Percentiles rank a stretch among this genome's conserved stretches.
Conservation (phyloP, 2,329 filamentous ascomycete genomes). For the Trichoderma pleuroti region DNA sequence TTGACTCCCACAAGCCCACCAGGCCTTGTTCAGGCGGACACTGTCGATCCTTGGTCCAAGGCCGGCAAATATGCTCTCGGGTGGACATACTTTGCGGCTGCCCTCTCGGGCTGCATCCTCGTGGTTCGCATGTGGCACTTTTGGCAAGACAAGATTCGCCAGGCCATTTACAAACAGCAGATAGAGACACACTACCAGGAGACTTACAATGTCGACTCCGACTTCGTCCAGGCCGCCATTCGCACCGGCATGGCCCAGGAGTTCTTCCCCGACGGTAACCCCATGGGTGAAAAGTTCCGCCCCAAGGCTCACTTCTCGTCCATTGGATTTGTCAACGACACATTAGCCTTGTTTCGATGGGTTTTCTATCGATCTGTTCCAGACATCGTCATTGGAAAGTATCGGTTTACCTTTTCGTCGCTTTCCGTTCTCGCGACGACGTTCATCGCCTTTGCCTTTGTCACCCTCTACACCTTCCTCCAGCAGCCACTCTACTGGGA, state of each 20-base stretch:
- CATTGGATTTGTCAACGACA: slow-evolving; percentile 70
- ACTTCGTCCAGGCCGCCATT: slow-evolving; percentile 44
- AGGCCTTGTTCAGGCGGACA: slow-evolving; percentile 59
- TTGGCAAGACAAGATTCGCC: slow-evolving; percentile 90
- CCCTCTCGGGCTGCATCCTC: slow-evolving; percentile 64
- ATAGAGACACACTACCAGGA: slow-evolving; percentile 62
- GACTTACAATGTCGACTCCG: slow-evolving; percentile 49
- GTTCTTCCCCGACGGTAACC: slow-evolving; percentile 68
- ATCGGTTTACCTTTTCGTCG: slow-evolving; percentile 76
- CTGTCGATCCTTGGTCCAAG: slow-evolving; percentile 73
- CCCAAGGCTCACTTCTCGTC: slow-evolving; percentile 73
- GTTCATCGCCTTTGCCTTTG: slow-evolving; percentile 65
- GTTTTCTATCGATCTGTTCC: slow-evolving; percentile 86
- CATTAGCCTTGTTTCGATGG: slow-evolving; percentile 79
- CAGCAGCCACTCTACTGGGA: slow-evolving; percentile 86
- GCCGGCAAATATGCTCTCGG: slow-evolving; percentile 82
- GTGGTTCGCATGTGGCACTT: slow-evolving; percentile 77
- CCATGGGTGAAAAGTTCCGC: slow-evolving; percentile 55
- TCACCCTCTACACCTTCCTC: slow-evolving; percentile 77
- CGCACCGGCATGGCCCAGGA: slow-evolving; percentile 55
- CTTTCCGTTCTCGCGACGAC: slow-evolving; percentile 68
- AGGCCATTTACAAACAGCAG: slow-evolving; percentile 83
- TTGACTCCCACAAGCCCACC: slow-evolving; percentile 57
- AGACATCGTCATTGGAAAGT: slow-evolving; percentile 63
- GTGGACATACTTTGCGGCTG: slow-evolving; percentile 84